phyloP scores from a whole-genome alignment of 305 asterid species.

The Solanum hybrid region DNA sequence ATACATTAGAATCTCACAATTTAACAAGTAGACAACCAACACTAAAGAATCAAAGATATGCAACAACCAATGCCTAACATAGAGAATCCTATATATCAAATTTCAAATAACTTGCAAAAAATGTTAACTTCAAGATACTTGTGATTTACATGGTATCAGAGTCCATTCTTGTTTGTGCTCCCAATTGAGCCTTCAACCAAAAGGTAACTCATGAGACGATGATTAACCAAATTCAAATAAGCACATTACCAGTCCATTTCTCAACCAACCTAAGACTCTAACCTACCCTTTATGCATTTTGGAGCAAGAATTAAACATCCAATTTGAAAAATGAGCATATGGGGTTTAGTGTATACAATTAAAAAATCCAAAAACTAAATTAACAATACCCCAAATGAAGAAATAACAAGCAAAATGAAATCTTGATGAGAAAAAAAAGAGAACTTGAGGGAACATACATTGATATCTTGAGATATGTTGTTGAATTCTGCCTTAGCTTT shows the following conservation, averaged over 20 bases:
- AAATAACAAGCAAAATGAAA: neutral
- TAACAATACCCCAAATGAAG: neutral
- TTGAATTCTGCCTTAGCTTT: constrained; percentile 62
- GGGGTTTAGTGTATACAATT: neutral
- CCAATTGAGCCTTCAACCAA: neutral
- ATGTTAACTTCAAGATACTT: neutral
- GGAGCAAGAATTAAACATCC: neutral
- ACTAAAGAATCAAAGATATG: neutral
- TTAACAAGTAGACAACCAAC: neutral
- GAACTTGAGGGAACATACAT: constrained; percentile 22
- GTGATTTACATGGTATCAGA: neutral
- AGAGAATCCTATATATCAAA: neutral
- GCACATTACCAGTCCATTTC: neutral
- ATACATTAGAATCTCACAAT: neutral
- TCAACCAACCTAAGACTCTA: neutral
- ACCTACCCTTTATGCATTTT: neutral
- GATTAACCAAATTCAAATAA: neutral
- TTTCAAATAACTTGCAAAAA: neutral
- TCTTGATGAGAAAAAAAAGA: neutral
- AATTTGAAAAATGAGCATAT: neutral
- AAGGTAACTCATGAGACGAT: neutral
- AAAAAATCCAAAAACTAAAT: neutral
- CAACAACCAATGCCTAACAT: neutral
- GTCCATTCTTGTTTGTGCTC: neutral
- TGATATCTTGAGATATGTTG: constrained; percentile 51